Percentiles rank a stretch among this genome's conserved stretches.
These are phyloP conservation scores for Cinchona pubescens DNA, from an alignment of 257 asterid genomes.

Conservation along the genomic window DNA sequence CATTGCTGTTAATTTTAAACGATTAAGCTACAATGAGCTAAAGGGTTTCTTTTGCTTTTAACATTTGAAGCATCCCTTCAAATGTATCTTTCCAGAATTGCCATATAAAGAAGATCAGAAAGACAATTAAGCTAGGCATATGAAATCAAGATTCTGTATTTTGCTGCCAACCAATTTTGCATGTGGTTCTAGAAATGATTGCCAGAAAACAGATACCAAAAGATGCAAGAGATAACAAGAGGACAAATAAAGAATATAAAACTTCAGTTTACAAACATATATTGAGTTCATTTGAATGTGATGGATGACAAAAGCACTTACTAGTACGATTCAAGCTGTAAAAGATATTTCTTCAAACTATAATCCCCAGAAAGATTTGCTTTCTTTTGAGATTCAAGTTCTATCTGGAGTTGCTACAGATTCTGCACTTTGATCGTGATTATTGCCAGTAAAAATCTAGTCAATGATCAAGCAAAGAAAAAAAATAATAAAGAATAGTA, in stretches of 20 bases:
- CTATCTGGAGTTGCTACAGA: not conserved
- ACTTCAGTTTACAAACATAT: not conserved
- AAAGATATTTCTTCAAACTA: not conserved
- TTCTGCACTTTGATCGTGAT: not conserved
- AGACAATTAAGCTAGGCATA: not conserved
- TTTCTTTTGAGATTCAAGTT: too few relatives aligned
- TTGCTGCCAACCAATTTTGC: not conserved
- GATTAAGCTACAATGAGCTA: not conserved
- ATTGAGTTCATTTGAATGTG: not conserved
- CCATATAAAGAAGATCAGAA: not conserved
- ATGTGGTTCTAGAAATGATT: not conserved
- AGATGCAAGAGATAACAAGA: not conserved
- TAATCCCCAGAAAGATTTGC: not conserved
- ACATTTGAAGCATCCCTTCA: not conserved
- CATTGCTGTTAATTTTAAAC: not conserved
- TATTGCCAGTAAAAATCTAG: not conserved
- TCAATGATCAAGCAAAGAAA: not conserved
- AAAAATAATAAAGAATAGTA: not conserved
- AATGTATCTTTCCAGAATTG: not conserved
- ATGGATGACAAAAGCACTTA: not conserved
- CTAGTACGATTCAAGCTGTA: not conserved
- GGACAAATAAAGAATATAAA: not conserved
- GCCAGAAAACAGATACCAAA: not conserved
- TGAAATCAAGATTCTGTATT: not conserved
- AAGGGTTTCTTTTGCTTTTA: not conserved